Evolutionary conservation across 73 alveolate species (phyloP).

Genomic region (Paramecium sexaurelia): DNA sequence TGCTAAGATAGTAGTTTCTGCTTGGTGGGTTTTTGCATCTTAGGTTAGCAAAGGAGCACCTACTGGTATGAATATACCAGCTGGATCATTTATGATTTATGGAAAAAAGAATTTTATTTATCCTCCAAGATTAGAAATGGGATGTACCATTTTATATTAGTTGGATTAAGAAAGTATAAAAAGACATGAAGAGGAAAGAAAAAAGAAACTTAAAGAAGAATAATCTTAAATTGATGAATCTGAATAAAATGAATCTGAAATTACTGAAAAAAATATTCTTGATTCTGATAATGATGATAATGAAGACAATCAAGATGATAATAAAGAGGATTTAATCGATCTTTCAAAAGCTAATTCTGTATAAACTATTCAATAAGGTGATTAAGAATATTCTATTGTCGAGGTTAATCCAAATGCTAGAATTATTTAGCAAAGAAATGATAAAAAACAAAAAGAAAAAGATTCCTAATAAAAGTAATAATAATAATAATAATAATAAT

Average conservation of each 20-base stretch:
- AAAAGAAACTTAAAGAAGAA: conserved; percentile 68
- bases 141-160: conserved; percentile 79
- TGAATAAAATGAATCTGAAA: conserved; percentile 48
- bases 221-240: conserved; percentile 32
- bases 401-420: conserved; percentile 63
- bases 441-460: conserved; percentile 53
- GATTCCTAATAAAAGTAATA: conserved; percentile 24
- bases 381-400: conserved; percentile 2
- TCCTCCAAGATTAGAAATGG: conserved; percentile 90
- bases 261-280: conserved; percentile 44
- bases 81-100: conserved; percentile 90
- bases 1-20: conserved; percentile 78
- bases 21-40: conserved; percentile 91
- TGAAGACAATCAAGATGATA: neutral
- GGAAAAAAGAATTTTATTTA: conserved; percentile 89
- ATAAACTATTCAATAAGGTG: conserved; percentile 40
- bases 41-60: conserved; percentile 90
- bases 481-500: conserved; percentile 34
- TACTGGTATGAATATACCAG: conserved; percentile 78
- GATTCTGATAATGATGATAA: conserved; percentile 47
- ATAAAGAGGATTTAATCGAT: neutral
- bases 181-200: conserved; percentile 80
- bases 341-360: neutral
- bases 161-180: conserved; percentile 83
- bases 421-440: conserved; percentile 59